These are phyloP conservation scores for Russula lepida DNA, from an alignment of 768 basidiomycete species.

Conservation along the genomic window DNA sequence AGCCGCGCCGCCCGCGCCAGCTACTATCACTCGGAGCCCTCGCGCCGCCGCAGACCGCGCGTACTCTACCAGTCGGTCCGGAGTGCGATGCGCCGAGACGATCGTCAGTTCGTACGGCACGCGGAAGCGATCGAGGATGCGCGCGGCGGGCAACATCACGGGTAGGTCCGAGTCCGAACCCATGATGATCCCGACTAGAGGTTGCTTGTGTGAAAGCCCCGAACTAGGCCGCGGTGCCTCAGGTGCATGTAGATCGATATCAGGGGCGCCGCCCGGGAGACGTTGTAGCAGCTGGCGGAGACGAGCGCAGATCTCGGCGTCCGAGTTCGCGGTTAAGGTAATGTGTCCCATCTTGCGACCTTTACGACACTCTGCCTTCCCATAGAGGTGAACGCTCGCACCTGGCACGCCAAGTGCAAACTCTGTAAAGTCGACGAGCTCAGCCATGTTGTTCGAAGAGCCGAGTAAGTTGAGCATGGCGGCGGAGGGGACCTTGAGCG, in stretches of 20 bases:
- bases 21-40: constrained; percentile 72
- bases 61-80: constrained; percentile 75
- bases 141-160: constrained; percentile 82
- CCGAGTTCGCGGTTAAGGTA: constrained; percentile 76
- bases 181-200: constrained; percentile 93
- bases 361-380: constrained; percentile 79
- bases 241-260: constrained; percentile 49
- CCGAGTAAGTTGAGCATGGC: constrained; percentile 96
- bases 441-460: constrained; percentile 53
- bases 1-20: constrained; percentile 97
- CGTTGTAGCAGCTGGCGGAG: constrained; percentile 66
- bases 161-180: constrained; percentile 98
- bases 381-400: constrained; percentile 82
- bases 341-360: constrained; percentile 98
- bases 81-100: constrained; percentile 94
- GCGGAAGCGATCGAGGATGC: constrained; percentile 69
- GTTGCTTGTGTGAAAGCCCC: constrained; percentile 54
- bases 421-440: constrained; percentile 48
- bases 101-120: constrained; percentile 92
- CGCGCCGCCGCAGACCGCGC: constrained; percentile 63
- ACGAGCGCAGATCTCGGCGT: constrained; percentile 59
- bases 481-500: constrained; percentile 76
- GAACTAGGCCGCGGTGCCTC: constrained; percentile 34
- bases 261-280: constrained; percentile 44
- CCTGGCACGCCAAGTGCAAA: constrained; percentile 65